phyloP scores from a whole-genome alignment of 441 rosid species.

The Flueggea neowawraea region DNA sequence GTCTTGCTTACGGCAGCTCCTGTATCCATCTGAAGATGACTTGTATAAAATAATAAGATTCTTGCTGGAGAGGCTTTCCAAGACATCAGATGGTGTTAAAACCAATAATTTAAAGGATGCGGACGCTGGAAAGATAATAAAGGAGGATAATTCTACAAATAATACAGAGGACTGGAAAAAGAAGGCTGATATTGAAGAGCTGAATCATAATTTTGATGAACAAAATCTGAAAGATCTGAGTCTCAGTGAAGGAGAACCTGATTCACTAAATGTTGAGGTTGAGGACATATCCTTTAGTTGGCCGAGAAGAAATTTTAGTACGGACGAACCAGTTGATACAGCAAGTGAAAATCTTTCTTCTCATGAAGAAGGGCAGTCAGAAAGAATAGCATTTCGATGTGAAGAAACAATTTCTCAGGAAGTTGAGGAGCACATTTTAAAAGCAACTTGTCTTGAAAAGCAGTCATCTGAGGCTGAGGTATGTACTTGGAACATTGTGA shows the following conservation, averaged over 20 bases:
- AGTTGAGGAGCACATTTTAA: slow-evolving; percentile 13
- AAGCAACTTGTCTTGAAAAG: slow-evolving; percentile 13
- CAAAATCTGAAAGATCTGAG: slow-evolving; percentile 45
- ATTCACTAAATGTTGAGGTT: slow-evolving; percentile 18
- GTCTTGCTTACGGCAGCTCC: slow-evolving; percentile 91
- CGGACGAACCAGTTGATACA: slow-evolving; percentile 5
- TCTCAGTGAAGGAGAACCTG: slow-evolving; percentile 27
- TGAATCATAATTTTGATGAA: slow-evolving; percentile 36
- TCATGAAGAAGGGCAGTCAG: slow-evolving; percentile 23
- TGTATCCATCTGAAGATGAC: slow-evolving; percentile 81
- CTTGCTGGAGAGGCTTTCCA: slow-evolving; percentile 64
- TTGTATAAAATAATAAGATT: slow-evolving; percentile 56
- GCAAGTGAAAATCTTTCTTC: slow-evolving; percentile 3
- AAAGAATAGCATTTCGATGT: slow-evolving; percentile 16
- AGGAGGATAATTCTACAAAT: slow-evolving; percentile 18
- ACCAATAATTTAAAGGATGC: slow-evolving; percentile 24
- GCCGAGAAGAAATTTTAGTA: slow-evolving; percentile 7
- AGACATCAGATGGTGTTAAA: slow-evolving; percentile 25
- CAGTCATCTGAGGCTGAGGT: slow-evolving; percentile 34
- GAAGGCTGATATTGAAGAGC: slow-evolving; percentile 27
- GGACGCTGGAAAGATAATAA: slow-evolving; percentile 14
- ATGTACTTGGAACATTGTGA: slow-evolving; percentile 7
- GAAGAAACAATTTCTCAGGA: slow-evolving; percentile 13
- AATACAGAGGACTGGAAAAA: slow-evolving; percentile 12
- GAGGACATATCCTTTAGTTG: slow-evolving; percentile 12